These are phyloP conservation scores for Chrysosporium queenslandicum DNA, from an alignment of 2,329 filamentous ascomycete genomes.

Conservation along the genomic window DNA sequence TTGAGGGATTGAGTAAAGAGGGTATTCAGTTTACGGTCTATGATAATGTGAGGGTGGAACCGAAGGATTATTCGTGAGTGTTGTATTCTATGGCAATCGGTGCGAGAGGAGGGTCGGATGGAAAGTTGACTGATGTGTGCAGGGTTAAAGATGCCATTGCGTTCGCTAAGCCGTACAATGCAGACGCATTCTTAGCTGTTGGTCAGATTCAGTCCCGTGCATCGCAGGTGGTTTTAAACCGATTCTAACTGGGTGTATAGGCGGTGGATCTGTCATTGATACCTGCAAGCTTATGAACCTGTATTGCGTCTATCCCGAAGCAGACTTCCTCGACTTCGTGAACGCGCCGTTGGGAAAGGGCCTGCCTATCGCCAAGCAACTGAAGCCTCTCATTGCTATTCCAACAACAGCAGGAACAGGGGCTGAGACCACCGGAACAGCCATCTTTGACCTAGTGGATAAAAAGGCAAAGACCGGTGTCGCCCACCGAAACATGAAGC, in stretches of 20 bases:
- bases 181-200: slow-evolving; percentile 87
- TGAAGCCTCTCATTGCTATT: slow-evolving; percentile 69
- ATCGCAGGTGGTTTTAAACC: background rate
- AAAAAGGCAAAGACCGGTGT: slow-evolving; percentile 92
- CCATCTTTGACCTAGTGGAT: slow-evolving; percentile 89
- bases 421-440: slow-evolving; percentile 92
- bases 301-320: slow-evolving; percentile 80
- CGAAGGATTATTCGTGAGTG: slow-evolving; percentile 80
- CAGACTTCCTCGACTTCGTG: slow-evolving; percentile 94
- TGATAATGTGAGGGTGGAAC: slow-evolving; percentile 72
- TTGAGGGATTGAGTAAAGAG: slow-evolving; percentile 67
- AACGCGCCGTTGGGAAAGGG: slow-evolving; percentile 89
- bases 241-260: slow-evolving; percentile 20
- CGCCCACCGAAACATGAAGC: slow-evolving; percentile 89
- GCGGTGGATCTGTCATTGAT: slow-evolving; percentile 88
- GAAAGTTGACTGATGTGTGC: background rate
- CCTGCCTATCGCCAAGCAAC: slow-evolving; percentile 57
- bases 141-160: slow-evolving; percentile 83
- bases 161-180: slow-evolving; percentile 67
- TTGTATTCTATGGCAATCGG: background rate
- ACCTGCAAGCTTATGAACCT: slow-evolving; percentile 98
- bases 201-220: slow-evolving; percentile 37
- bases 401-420: slow-evolving; percentile 80
- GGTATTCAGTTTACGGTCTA: slow-evolving; percentile 74
- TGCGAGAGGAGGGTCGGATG: background rate